phyloP scores from a whole-genome alignment of 768 basidiomycete species.

The Trametes maxima region DNA sequence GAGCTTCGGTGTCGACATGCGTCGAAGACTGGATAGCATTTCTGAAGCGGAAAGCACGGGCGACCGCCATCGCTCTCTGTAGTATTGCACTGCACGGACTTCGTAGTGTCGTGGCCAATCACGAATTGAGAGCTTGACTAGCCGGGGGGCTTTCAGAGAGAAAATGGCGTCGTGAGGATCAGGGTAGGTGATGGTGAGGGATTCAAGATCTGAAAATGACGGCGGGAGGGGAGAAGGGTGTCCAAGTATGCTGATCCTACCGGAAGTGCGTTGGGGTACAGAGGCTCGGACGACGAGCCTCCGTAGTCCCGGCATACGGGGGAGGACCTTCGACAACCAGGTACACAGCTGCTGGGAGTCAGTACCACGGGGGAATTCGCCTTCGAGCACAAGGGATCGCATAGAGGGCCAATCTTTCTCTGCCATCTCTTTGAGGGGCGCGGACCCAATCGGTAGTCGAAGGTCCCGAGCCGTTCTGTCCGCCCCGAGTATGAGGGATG shows the following conservation, averaged over 20 bases:
- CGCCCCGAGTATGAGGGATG: neutral
- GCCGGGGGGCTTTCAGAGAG: neutral
- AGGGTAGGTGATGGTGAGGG: constrained; percentile 1
- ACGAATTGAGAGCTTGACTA: constrained; percentile 1
- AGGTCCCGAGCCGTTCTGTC: neutral
- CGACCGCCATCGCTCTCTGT: neutral
- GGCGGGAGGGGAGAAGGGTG: no score
- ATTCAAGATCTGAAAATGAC: neutral
- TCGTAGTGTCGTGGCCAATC: constrained; percentile 1
- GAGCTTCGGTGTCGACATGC: neutral
- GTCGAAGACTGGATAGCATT: neutral
- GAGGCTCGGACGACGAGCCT: neutral
- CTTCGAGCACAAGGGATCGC: neutral
- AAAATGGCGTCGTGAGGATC: constrained; percentile 3
- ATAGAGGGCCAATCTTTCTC: neutral
- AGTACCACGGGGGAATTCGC: no score
- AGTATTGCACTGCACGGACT: neutral
- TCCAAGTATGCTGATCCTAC: neutral
- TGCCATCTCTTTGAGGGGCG: neutral
- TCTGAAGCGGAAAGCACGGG: constrained; percentile 2
- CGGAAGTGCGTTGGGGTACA: neutral
- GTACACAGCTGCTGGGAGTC: neutral
- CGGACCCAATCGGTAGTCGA: neutral
- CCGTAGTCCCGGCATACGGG: neutral
- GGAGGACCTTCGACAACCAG: neutral